A percentile compares a stretch with the other conserved stretches of the same genome.
These are phyloP conservation scores for Pestalotiopsis sp. DNA, from an alignment of 2,329 filamentous ascomycete species.

Conservation along the genomic window DNA sequence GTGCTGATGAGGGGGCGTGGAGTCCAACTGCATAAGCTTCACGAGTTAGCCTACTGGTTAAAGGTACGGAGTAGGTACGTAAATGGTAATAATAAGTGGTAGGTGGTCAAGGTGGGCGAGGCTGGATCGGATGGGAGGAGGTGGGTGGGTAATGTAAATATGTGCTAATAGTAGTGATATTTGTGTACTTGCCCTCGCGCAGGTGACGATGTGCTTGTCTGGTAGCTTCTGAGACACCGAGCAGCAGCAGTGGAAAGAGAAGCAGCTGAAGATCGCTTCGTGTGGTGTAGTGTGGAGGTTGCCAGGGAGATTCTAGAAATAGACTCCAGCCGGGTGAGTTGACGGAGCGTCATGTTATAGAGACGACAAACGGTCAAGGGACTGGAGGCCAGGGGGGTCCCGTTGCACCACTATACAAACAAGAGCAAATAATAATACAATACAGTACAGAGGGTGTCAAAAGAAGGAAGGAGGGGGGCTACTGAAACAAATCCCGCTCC, in stretches of 20 bases:
- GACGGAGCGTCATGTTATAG: conserved; percentile 15
- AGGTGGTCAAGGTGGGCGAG: background rate
- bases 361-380: background rate
- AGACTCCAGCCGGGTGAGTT: conserved; percentile 14
- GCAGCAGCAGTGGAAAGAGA: background rate
- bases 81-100: background rate
- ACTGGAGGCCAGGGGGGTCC: background rate
- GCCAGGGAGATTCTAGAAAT: conserved; percentile 10
- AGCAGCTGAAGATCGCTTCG: background rate
- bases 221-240: background rate
- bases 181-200: background rate
- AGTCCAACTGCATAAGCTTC: conserved; percentile 11
- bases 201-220: conserved; percentile 1
- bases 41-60: conserved; percentile 4
- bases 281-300: background rate
- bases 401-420: conserved; percentile 6
- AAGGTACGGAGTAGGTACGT: background rate
- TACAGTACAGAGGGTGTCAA: conserved; percentile 1
- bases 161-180: background rate
- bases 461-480: conserved; percentile 11
- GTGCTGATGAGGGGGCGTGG: conserved; percentile 11
- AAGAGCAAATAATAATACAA: background rate
- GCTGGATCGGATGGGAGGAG: background rate
- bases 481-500: background rate
- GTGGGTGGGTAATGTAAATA: background rate